Percentiles rank a stretch among this genome's conserved stretches.
These are phyloP conservation scores for Mytilinidion resinicola DNA, from an alignment of 495 filamentous ascomycete genomes.

Conservation along the genomic window DNA sequence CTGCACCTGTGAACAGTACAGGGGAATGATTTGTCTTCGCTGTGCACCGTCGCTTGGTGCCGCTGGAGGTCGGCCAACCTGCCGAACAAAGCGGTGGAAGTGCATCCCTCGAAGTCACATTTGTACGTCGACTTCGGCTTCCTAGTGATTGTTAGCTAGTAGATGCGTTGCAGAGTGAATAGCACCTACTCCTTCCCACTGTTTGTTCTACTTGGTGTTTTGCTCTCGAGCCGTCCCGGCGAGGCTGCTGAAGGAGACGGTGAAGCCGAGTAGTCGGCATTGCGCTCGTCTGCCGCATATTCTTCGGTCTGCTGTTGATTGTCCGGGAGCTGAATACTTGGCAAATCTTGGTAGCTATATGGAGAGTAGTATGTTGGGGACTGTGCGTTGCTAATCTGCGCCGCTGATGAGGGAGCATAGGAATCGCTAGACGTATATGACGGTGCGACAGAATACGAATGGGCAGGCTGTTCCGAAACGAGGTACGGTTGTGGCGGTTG, in stretches of 20 bases:
- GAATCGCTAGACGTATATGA: too few species aligned
- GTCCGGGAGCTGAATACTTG: not conserved
- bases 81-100: constrained; percentile 41
- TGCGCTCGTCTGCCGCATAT: too few species aligned
- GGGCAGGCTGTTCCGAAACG: too few species aligned
- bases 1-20: constrained; percentile 19
- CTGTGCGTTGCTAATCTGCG: too few species aligned
- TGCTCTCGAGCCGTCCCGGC: not conserved
- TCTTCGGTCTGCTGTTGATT: constrained; percentile 3
- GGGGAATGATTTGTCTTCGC: constrained; percentile 14
- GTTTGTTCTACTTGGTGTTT: not conserved
- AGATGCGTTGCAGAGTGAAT: not conserved
- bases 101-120: constrained; percentile 43
- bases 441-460: too few species aligned
- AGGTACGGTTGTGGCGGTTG: too few species aligned
- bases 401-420: too few species aligned
- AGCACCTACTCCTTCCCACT: not conserved
- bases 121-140: constrained; percentile 35
- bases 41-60: constrained; percentile 48
- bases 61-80: constrained; percentile 51
- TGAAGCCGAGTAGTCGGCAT: not conserved
- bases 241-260: not conserved
- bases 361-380: too few species aligned
- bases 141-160: not conserved
- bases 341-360: too few species aligned